These are phyloP conservation scores for Suillus alpinus DNA, from an alignment of 768 basidiomycete genomes.

Conservation along the genomic window DNA sequence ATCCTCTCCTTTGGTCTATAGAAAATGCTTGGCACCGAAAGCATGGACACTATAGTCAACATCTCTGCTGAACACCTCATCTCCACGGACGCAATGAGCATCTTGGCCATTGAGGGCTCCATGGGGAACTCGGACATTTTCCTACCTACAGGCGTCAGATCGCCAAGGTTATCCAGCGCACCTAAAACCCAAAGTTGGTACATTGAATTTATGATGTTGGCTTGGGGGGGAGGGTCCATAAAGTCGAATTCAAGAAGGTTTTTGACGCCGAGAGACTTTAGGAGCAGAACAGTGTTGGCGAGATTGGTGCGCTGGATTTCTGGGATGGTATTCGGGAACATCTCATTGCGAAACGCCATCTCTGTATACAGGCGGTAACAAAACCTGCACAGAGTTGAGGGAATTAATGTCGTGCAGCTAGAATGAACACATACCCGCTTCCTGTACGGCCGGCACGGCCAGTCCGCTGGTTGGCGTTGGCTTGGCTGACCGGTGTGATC, in stretches of 20 bases:
- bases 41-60: conserved; percentile 98
- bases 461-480: conserved; percentile 94
- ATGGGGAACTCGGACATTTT: conserved; percentile 99
- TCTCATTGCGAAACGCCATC: conserved; percentile 93
- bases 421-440: conserved; percentile 62
- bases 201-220: conserved; percentile 98
- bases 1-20: conserved; percentile 96
- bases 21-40: conserved; percentile 96
- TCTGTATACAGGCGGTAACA: conserved; percentile 98
- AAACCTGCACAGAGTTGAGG: conserved; percentile 48
- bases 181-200: conserved; percentile 99
- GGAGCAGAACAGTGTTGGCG: conserved; percentile 90
- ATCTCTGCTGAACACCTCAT: conserved; percentile 93
- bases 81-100: conserved; percentile 89
- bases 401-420: neutral
- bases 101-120: conserved; percentile 99
- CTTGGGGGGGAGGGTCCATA: conserved; percentile 99
- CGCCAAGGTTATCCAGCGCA: conserved; percentile 96
- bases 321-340: conserved; percentile 94
- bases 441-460: conserved; percentile 97
- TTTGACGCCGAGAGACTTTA: conserved; percentile 97
- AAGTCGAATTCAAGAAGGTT: conserved; percentile 98
- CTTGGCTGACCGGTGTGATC: conserved; percentile 98
- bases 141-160: conserved; percentile 85
- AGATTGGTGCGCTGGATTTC: conserved; percentile 98